A percentile compares a stretch with the other conserved stretches of the same genome.
Conservation (phyloP, 2,329 filamentous ascomycete genomes). For the Fusarium zealandicum region DNA sequence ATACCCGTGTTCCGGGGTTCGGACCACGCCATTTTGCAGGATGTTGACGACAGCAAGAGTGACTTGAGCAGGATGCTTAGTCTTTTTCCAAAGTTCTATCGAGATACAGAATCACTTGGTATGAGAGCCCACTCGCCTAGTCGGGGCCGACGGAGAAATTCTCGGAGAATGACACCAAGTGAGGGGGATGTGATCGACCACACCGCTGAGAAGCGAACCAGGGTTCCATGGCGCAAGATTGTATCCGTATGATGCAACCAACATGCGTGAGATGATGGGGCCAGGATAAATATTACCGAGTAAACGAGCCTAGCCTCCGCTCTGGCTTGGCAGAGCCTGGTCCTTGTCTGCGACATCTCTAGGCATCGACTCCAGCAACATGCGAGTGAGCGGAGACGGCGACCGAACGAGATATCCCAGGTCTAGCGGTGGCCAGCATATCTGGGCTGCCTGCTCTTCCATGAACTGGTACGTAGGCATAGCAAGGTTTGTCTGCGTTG, state of each 20-base stretch:
- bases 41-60: conserved; percentile 11
- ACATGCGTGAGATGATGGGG: conserved; percentile 4
- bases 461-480: conserved; percentile 41
- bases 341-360: conserved; percentile 30
- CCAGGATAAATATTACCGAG: neutral
- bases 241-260: conserved; percentile 26
- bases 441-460: conserved; percentile 38
- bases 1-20: conserved; percentile 55
- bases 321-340: conserved; percentile 10
- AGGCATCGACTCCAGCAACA: conserved; percentile 39
- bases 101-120: neutral
- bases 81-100: neutral
- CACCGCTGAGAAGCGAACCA: conserved; percentile 5
- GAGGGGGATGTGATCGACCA: conserved; percentile 15
- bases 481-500: conserved; percentile 25
- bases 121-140: neutral
- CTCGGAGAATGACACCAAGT: conserved; percentile 17
- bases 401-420: conserved; percentile 39
- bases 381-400: conserved; percentile 39
- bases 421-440: conserved; percentile 39
- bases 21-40: conserved; percentile 49
- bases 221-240: conserved; percentile 30
- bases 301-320: neutral
- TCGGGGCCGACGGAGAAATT: conserved; percentile 37
- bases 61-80: neutral